Evolutionary conservation across 2,329 filamentous ascomycete genomes (phyloP).

Genomic region (Alternaria sp.): DNA sequence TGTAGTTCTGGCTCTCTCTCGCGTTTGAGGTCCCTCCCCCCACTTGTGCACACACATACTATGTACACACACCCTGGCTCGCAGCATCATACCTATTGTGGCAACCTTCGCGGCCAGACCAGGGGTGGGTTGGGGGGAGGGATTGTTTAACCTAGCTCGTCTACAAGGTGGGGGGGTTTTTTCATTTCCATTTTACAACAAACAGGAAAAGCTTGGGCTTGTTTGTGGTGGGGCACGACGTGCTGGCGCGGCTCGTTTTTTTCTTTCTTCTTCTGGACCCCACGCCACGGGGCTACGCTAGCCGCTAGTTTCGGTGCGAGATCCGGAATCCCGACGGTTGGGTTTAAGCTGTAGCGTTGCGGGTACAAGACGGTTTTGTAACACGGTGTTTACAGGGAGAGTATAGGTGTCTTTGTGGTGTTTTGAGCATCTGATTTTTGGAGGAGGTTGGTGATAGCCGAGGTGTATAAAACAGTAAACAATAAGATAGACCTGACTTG

Average conservation of each 20-base stretch:
- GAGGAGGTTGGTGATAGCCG: not conserved
- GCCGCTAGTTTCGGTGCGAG: slow-evolving; percentile 7
- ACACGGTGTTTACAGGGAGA: not conserved
- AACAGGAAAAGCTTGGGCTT: not conserved
- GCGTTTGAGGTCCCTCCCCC: too few relatives aligned
- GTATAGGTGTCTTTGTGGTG: not conserved
- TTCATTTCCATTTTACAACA: not conserved
- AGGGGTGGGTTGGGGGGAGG: not conserved
- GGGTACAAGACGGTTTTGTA: slow-evolving; percentile 1
- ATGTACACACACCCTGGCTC: slow-evolving; percentile 5
- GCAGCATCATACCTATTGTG: slow-evolving; percentile 16
- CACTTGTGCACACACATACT: not conserved
- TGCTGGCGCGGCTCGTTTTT: not conserved
- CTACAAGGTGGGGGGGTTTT: not conserved
- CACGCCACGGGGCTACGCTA: slow-evolving; percentile 5
- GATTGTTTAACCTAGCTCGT: not conserved
- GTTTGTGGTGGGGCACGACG: not conserved
- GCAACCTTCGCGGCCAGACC: slow-evolving; percentile 13
- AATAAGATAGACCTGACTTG: not conserved
- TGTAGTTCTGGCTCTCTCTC: not conserved
- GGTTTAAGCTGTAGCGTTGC: slow-evolving; percentile 6
- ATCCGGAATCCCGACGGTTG: slow-evolving; percentile 14
- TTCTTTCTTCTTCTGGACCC: slow-evolving; percentile 7
- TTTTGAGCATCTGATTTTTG: not conserved
- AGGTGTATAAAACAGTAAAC: not conserved